These are phyloP conservation scores for Nemophila menziesii DNA, from an alignment of 257 asterid genomes.

Conservation along the genomic window DNA sequence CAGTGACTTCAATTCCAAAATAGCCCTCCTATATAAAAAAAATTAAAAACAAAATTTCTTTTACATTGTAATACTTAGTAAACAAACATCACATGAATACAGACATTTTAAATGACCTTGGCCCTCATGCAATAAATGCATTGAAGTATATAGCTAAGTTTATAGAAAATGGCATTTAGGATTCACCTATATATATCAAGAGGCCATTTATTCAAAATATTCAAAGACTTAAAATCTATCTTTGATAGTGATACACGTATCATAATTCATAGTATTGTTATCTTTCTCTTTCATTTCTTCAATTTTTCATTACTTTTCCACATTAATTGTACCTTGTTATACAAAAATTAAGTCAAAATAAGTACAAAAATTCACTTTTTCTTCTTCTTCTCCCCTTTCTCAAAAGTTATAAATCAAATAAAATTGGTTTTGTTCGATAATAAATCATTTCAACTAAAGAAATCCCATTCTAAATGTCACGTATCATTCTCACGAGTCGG, in stretches of 20 bases:
- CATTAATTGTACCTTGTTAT: neutral
- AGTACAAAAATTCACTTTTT: too few relatives aligned
- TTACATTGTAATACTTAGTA: too few relatives aligned
- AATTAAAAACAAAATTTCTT: too few relatives aligned
- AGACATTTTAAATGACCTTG: conserved; percentile 33
- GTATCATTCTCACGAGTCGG: too few relatives aligned
- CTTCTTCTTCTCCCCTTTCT: too few relatives aligned
- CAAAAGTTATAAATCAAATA: too few relatives aligned
- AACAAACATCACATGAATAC: neutral
- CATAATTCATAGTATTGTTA: conserved; percentile 8
- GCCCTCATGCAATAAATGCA: conserved; percentile 49
- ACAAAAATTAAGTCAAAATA: neutral
- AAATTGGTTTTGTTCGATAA: too few relatives aligned
- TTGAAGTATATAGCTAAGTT: conserved; percentile 20
- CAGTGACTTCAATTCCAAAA: too few relatives aligned
- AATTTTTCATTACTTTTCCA: conserved; percentile 7
- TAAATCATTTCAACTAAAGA: too few relatives aligned
- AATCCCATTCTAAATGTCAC: too few relatives aligned
- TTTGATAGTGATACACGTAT: conserved; percentile 23
- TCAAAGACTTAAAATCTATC: conserved; percentile 9
- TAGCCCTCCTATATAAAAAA: neutral
- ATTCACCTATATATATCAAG: conserved; percentile 18
- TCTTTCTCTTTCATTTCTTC: conserved; percentile 1
- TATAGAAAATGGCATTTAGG: conserved; percentile 23
- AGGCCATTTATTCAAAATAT: conserved; percentile 29